Conservation (phyloP, 1,139 yeast genomes). For the Hemisphaericaspora xylanilytica region DNA sequence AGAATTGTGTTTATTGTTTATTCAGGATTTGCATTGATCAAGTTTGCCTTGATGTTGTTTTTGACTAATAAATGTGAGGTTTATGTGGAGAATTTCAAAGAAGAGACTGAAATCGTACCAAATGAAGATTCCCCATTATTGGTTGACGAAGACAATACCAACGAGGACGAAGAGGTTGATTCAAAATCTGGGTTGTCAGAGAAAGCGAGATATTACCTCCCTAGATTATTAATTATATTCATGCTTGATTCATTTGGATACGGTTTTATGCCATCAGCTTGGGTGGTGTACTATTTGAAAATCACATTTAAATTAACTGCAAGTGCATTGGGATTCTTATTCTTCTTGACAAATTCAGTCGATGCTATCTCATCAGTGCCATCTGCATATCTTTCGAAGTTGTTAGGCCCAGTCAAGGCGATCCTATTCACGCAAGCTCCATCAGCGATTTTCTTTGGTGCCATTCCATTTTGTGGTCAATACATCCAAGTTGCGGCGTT, state of each 20-base stretch:
- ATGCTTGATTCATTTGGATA: conserved; percentile 83
- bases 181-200: conserved; percentile 26
- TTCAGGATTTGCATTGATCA: conserved; percentile 53
- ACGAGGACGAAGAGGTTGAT: conserved; percentile 9
- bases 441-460: conserved; percentile 58
- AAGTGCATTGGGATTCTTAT: conserved; percentile 45
- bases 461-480: conserved; percentile 25
- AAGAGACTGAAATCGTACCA: conserved; percentile 1
- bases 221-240: conserved; percentile 47
- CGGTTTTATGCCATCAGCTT: conserved; percentile 84
- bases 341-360: conserved; percentile 48
- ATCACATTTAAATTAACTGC: conserved; percentile 40
- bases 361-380: conserved; percentile 16
- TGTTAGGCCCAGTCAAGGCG: conserved; percentile 75
- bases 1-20: conserved; percentile 58
- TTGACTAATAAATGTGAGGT: conserved; percentile 59
- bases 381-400: conserved; percentile 62
- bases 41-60: conserved; percentile 51
- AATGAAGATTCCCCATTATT: conserved; percentile 9
- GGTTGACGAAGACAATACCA: neutral
- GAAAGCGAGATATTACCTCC: conserved; percentile 31
- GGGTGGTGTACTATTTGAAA: conserved; percentile 80
- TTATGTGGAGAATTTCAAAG: conserved; percentile 8
- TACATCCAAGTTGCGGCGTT: conserved; percentile 48
- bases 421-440: conserved; percentile 78